Evolutionary conservation across 768 basidiomycete genomes (phyloP).

Genomic region (Tricholoma saponaceum): DNA sequence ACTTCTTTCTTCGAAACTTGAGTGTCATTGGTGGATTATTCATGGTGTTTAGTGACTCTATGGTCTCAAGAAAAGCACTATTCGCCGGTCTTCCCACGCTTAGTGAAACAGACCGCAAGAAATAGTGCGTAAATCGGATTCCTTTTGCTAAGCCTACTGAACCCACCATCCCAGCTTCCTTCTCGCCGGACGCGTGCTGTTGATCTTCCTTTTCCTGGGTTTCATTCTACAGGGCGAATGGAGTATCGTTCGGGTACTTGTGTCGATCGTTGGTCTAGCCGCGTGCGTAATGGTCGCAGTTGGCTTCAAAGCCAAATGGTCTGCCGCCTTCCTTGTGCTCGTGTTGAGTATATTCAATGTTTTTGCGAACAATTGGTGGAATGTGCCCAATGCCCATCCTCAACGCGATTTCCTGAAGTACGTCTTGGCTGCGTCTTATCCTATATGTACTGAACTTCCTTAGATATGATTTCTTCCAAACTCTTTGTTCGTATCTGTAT

Average conservation of each 20-base stretch:
- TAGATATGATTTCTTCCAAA: constrained; percentile 99
- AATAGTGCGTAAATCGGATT: constrained; percentile 66
- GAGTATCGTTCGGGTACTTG: constrained; percentile 80
- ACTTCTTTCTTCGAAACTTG: constrained; percentile 99
- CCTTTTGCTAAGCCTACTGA: not conserved
- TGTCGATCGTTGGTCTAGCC: constrained; percentile 85
- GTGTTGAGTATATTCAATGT: constrained; percentile 94
- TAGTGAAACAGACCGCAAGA: constrained; percentile 94
- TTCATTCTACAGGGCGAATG: constrained; percentile 94
- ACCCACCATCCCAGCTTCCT: constrained; percentile 65
- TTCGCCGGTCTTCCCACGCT: constrained; percentile 90
- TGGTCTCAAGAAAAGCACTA: constrained; percentile 79
- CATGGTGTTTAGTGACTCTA: constrained; percentile 98
- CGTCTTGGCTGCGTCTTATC: constrained; percentile 21
- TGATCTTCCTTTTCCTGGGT: constrained; percentile 98
- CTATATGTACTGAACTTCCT: not conserved
- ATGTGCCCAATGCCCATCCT: constrained; percentile 85
- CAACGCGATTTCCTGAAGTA: constrained; percentile 98
- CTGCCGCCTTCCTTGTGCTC: constrained; percentile 91
- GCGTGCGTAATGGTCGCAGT: constrained; percentile 96
- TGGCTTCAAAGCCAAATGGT: constrained; percentile 99
- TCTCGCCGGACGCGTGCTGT: constrained; percentile 91
- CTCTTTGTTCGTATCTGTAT: constrained; percentile 52
- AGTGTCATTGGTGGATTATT: constrained; percentile 96
- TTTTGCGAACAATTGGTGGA: constrained; percentile 99